Evolutionary conservation across 495 filamentous ascomycete genomes (phyloP), one percentile per base, ranked within the genome.

Genomic region (Chaetomium fimeti): DNA sequence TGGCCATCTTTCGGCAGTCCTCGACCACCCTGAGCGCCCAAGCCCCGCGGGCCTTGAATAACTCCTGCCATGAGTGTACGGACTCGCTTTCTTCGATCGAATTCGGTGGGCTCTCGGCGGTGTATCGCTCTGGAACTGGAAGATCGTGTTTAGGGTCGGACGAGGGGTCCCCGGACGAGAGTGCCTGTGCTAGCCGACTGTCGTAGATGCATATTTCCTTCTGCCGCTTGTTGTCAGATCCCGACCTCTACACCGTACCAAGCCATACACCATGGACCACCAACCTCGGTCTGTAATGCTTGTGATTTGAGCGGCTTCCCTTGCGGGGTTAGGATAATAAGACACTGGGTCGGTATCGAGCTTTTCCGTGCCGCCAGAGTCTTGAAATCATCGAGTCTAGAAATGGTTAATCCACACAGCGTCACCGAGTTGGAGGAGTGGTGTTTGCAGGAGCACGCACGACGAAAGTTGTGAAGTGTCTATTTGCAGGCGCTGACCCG

Each of bases 131-230:
- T 4, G 89, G 89, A 40, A 82, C 49, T 20, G 86, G 78, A 24
- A 83, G 72, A 62, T 83, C 79, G 68, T 83, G 79, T 60, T 83
- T 77, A 47, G 76, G 63, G 52, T 72, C 56, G 53, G 76, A 69
- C 20, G 74, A 68, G 64, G 74, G 68, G 65, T 76, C 67, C 38
- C 71, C 71, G 49, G 75, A 66, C 52, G 79, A 76, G 40, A 78
- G 76, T 20, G 78, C 68, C 20, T 84, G 78, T 27, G 87, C 83
- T 69, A 87, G 84, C 66, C 87, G 85, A 59, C 87, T 84, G 74
- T 94, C 90, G 73, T 93, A 97, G 40, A 96, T 84, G 69, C 90
- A 95, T 64, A 97, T 87, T 72, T 96, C 91, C 63, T 84, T 89
- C 90, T 96, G 65, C 40, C 51, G n/a, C 42, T 3, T 54, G 57